phyloP scores from a whole-genome alignment of 1,284 basidiomycete species.

The Leccinum subrobustum region DNA sequence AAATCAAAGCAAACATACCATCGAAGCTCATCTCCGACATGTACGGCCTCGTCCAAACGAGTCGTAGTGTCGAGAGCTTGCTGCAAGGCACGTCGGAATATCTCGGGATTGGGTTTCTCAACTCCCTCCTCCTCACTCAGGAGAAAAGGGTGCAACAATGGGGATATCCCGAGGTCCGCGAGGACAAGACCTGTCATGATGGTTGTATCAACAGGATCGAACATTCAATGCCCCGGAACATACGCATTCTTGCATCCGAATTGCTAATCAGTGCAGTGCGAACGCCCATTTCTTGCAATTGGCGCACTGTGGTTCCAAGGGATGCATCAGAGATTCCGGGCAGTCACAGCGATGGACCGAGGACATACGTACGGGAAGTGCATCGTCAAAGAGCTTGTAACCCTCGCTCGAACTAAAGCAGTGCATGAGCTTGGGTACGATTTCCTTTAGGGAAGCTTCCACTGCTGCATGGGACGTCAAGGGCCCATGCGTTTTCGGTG shows the following conservation, averaged over 20 bases:
- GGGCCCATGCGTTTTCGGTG: constrained; percentile 22
- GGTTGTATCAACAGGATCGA: constrained; percentile 2
- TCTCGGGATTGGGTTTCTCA: constrained; percentile 63
- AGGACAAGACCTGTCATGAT: constrained; percentile 47
- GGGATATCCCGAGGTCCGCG: constrained; percentile 53
- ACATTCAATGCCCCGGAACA: constrained; percentile 24
- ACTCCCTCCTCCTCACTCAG: constrained; percentile 64
- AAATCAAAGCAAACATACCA: constrained; percentile 42
- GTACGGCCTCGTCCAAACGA: constrained; percentile 48
- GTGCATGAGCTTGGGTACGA: constrained; percentile 56
- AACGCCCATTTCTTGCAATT: constrained; percentile 45
- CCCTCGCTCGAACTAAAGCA: constrained; percentile 70
- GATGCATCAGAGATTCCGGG: constrained; percentile 10
- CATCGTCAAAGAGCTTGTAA: constrained; percentile 66
- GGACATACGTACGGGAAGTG: constrained; percentile 55
- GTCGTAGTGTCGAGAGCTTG: constrained; percentile 25
- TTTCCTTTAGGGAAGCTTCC: constrained; percentile 45
- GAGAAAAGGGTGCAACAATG: constrained; percentile 50
- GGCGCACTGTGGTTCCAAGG: constrained; percentile 40
- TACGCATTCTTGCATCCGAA: constrained; percentile 67
- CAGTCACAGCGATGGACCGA: not conserved
- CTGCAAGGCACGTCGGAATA: constrained; percentile 50
- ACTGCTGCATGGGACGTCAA: constrained; percentile 42
- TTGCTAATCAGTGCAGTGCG: constrained; percentile 66
- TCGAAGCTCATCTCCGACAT: constrained; percentile 70